Evolutionary conservation across 73 alveolate genomes (phyloP).

Genomic region (Breviolum minutum): DNA sequence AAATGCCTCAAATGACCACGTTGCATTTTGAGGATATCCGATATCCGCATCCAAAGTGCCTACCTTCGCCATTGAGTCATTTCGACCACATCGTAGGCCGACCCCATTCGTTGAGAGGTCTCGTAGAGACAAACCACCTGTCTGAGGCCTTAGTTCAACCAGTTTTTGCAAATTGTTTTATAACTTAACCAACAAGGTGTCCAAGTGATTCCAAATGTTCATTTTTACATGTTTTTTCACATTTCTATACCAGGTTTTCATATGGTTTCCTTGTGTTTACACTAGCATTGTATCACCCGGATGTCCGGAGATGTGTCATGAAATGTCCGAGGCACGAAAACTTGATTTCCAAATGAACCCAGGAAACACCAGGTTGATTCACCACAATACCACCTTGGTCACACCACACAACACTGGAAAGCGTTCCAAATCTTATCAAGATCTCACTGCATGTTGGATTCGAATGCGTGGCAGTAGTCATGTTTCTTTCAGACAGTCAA

Average conservation of each 20-base stretch:
- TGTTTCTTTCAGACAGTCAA: no score
- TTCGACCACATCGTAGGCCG: slow-evolving; percentile 36
- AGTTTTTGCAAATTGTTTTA: neutral
- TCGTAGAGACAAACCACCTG: slow-evolving; percentile 60
- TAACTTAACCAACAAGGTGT: neutral
- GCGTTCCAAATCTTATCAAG: neutral
- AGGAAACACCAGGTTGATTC: slow-evolving; percentile 75
- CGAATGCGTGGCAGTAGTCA: no score
- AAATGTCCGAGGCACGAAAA: slow-evolving; percentile 24
- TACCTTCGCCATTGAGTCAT: slow-evolving; percentile 30
- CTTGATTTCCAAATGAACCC: slow-evolving; percentile 83
- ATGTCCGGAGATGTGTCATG: neutral
- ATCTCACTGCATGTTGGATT: no score
- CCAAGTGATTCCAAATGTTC: neutral
- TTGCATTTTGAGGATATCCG: no score
- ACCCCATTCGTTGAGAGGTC: slow-evolving; percentile 90
- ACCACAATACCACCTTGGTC: slow-evolving; percentile 50
- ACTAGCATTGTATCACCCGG: neutral
- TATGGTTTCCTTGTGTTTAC: no score
- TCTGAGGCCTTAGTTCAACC: slow-evolving; percentile 19
- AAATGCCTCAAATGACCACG: no score
- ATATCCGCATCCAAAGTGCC: no score
- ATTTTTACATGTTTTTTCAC: no score
- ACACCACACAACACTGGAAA: neutral
- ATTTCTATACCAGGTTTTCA: no score